Evolutionary conservation across 2,329 filamentous ascomycete genomes (phyloP), one percentile per base, ranked within the genome.

Genomic region (Colletotrichum shisoi): DNA sequence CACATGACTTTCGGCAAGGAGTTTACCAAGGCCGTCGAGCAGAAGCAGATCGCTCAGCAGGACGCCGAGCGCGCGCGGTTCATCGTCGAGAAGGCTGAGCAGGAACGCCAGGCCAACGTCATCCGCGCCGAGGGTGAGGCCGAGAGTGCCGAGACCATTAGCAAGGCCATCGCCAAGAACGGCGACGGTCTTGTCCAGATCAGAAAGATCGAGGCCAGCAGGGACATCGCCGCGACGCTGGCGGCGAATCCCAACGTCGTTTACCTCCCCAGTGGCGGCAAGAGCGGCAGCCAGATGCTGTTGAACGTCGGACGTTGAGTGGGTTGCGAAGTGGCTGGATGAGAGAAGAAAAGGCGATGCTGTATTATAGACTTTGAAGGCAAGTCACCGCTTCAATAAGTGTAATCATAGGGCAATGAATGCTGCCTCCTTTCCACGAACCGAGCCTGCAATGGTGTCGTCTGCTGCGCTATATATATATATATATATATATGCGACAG

Each of bases 1-100:
- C 95, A 99, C 86, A 99, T 99, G 95, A 99, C 95, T 60, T 99
- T 99, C 78, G 95, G 95, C 73, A 94, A 94, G 80, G 95, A 99
- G 82, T 99, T 99, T 85, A 99, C 95, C 69, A 92, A 92, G 80
- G 95, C 95, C 71, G 95, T 99, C 75, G 95, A 99, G 84, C 95
- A 99, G 88, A 99, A 99, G 89, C 95, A 99, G 85, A 99, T 99
- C 79, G 95, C 95, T 63, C 95, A 99, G 83, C 95, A 99, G 82
- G 95, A 99, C 77, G 95, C 95, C 71, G 95, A 99, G 86, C 88
- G 95, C 71, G 95, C 95, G 56, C 88, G 95, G 72, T 99, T 99
- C 84, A 96, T 99, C 73, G 95, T 99, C 78, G 95, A 99, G 87
- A 93, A 93, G 79, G 95, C 95, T 69, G 95, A 99, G 87, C 95